A percentile compares a stretch with the other conserved stretches of the same genome.
Evolutionary conservation across 805 yeast genomes (phyloP).

Genomic region (Blastobotrys terrestris): DNA sequence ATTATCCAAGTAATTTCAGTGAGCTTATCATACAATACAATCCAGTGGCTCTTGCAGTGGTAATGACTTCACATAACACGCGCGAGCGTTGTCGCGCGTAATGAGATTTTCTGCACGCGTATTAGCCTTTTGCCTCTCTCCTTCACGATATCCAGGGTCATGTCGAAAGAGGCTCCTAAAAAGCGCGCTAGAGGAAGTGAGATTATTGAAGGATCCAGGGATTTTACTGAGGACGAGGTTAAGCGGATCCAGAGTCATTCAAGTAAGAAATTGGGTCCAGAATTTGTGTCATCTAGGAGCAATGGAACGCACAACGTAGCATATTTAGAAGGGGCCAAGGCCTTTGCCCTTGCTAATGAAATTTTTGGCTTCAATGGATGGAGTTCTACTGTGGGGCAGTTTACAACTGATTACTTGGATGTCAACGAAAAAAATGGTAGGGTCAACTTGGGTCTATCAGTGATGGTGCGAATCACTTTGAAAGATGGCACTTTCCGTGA

Average conservation of each 20-base stretch:
- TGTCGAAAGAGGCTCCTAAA: background rate
- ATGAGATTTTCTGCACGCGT: no score
- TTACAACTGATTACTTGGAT: slow-evolving; percentile 47
- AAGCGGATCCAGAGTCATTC: slow-evolving; percentile 1
- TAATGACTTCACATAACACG: no score
- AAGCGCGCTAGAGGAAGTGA: background rate
- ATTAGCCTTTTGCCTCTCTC: background rate
- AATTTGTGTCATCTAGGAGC: slow-evolving; percentile 43
- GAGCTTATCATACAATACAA: no score
- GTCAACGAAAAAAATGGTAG: slow-evolving; percentile 21
- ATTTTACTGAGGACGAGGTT: background rate
- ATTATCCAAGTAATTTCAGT: no score
- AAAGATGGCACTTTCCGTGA: slow-evolving; percentile 80
- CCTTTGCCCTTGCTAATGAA: slow-evolving; percentile 63
- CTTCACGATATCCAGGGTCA: background rate
- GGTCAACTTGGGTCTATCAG: slow-evolving; percentile 23
- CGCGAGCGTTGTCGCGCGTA: no score
- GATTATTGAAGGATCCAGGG: background rate
- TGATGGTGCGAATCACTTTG: slow-evolving; percentile 58
- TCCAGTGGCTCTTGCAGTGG: no score
- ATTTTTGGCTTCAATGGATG: slow-evolving; percentile 78
- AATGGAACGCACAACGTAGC: slow-evolving; percentile 43
- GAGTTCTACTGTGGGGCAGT: slow-evolving; percentile 54
- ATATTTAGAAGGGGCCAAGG: slow-evolving; percentile 72
- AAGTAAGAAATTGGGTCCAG: slow-evolving; percentile 28